phyloP scores from a whole-genome alignment of 2,329 filamentous ascomycete genomes.

The Penicillium paneum region DNA sequence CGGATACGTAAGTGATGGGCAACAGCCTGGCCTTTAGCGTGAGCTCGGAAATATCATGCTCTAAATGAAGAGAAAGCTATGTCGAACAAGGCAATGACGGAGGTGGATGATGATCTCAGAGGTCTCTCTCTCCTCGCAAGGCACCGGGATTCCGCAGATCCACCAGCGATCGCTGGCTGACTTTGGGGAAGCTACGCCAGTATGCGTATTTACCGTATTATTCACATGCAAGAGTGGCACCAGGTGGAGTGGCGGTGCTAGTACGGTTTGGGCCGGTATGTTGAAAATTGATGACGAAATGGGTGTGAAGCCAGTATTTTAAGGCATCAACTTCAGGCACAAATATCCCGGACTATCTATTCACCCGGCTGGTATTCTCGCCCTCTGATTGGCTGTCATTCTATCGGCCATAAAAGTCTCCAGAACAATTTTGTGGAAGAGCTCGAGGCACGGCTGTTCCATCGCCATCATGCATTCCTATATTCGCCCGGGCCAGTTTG shows the following conservation, averaged over 20 bases:
- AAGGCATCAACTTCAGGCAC: background rate
- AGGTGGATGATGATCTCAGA: conserved; percentile 1
- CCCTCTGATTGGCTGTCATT: conserved; percentile 13
- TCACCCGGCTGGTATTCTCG: background rate
- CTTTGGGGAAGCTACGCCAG: conserved; percentile 4
- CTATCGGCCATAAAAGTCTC: conserved; percentile 8
- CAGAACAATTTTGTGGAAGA: conserved; percentile 17
- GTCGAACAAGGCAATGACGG: background rate
- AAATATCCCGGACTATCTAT: background rate
- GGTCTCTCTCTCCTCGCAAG: background rate
- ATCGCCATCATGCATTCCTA: conserved; percentile 40
- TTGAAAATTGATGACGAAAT: background rate
- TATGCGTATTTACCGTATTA: conserved; percentile 3
- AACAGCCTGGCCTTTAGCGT: conserved; percentile 1
- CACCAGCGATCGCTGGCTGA: background rate
- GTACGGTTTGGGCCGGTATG: background rate
- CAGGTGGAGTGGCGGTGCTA: background rate
- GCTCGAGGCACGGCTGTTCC: conserved; percentile 1
- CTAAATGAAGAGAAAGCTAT: background rate
- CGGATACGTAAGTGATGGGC: background rate
- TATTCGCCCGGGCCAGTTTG: conserved; percentile 37
- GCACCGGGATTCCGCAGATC: conserved; percentile 9
- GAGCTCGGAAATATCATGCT: background rate
- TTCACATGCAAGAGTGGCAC: background rate
- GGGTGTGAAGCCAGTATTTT: background rate